These are phyloP conservation scores for Peronosclerospora sorghi DNA, from an alignment of 352 stramenopile species.

Conservation along the genomic window DNA sequence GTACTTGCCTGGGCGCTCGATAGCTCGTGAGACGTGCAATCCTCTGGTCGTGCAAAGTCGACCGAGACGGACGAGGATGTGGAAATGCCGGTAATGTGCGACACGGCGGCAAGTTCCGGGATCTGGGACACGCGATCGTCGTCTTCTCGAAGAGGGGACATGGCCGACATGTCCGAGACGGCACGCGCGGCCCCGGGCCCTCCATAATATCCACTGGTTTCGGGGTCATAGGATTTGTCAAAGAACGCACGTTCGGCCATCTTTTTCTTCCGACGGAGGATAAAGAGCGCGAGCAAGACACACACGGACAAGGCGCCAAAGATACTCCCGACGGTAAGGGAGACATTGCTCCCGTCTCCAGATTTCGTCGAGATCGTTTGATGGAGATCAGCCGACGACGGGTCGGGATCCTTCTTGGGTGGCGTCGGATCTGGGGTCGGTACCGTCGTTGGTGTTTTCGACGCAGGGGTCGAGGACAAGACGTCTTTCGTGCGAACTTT, in stretches of 20 bases:
- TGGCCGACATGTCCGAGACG: slow-evolving; percentile 12
- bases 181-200: slow-evolving; percentile 18
- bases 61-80: slow-evolving; percentile 38
- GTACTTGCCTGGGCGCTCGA: too few relatives aligned
- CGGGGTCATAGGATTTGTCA: slow-evolving; percentile 30
- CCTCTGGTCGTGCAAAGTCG: slow-evolving; percentile 22
- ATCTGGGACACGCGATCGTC: slow-evolving; percentile 24
- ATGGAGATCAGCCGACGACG: slow-evolving; percentile 3
- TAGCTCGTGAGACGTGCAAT: slow-evolving; percentile 8
- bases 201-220: slow-evolving; percentile 33
- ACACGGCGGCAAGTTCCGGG: slow-evolving; percentile 28
- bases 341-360: slow-evolving; percentile 18
- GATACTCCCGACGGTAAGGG: slow-evolving; percentile 36
- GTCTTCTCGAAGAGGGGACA: slow-evolving; percentile 24
- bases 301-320: slow-evolving; percentile 34
- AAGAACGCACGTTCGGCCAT: slow-evolving; percentile 33
- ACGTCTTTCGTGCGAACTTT: slow-evolving; percentile 14
- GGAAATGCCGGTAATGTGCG: slow-evolving; percentile 24
- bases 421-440: background rate
- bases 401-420: background rate
- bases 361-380: slow-evolving; percentile 37
- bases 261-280: slow-evolving; percentile 43
- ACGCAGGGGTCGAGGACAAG: too few relatives aligned
- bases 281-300: slow-evolving; percentile 34
- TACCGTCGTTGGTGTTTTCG: slow-evolving; percentile 1